Percentiles rank a stretch among this genome's conserved stretches.
Evolutionary conservation across 2,329 filamentous ascomycete species (phyloP).

Genomic region (Aplosporella prunicola): DNA sequence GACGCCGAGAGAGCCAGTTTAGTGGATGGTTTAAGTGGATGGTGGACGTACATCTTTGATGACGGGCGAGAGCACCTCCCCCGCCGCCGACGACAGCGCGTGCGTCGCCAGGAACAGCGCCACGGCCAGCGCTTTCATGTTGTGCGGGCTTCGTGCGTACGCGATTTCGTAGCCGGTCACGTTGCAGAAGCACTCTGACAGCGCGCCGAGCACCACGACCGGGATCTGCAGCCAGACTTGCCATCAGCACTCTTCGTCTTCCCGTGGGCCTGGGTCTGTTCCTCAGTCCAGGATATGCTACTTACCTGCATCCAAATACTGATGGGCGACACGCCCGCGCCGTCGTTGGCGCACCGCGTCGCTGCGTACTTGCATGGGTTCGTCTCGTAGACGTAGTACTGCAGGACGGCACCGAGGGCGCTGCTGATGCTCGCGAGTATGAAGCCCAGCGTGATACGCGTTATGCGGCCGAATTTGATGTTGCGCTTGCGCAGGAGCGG

Average conservation of each 20-base stretch:
- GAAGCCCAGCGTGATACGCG: constrained; percentile 44
- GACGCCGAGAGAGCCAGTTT: background rate
- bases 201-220: constrained; percentile 27
- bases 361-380: constrained; percentile 36
- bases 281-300: background rate
- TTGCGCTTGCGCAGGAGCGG: constrained; percentile 33
- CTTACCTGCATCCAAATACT: constrained; percentile 18
- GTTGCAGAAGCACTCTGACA: constrained; percentile 34
- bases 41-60: constrained; percentile 5
- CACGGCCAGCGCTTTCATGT: constrained; percentile 36
- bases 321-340: constrained; percentile 29
- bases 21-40: background rate
- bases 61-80: constrained; percentile 5
- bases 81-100: constrained; percentile 7
- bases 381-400: constrained; percentile 38
- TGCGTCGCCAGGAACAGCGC: constrained; percentile 32
- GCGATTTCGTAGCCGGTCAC: constrained; percentile 38
- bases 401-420: constrained; percentile 29
- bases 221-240: constrained; percentile 38
- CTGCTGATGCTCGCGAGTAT: constrained; percentile 40
- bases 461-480: constrained; percentile 41
- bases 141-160: constrained; percentile 33
- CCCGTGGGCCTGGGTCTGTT: background rate
- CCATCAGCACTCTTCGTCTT: background rate
- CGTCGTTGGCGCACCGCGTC: constrained; percentile 25